Evolutionary conservation across 352 stramenopile genomes (phyloP).

Genomic region (Phytophthora cryptogea): DNA sequence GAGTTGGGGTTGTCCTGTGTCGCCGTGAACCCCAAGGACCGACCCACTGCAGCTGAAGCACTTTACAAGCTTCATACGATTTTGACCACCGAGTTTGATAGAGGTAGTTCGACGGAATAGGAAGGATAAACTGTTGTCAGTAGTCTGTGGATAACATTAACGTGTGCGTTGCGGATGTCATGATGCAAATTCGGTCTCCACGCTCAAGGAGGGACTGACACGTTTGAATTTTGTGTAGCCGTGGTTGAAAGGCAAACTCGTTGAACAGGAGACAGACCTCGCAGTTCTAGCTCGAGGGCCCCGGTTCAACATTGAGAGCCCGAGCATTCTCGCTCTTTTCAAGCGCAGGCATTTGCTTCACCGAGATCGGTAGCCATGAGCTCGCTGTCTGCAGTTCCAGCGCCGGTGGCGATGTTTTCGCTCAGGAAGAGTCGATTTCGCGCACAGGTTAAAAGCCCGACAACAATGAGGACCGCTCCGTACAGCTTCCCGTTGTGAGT

Average conservation of each 20-base stretch:
- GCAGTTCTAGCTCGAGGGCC: no score
- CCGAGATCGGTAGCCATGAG: conserved; percentile 14
- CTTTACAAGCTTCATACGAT: conserved; percentile 43
- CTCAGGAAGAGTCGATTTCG: conserved; percentile 9
- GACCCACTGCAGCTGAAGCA: conserved; percentile 37
- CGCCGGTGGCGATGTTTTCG: neutral
- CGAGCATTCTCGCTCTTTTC: conserved; percentile 22
- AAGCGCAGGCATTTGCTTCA: conserved; percentile 21
- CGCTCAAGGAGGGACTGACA: neutral
- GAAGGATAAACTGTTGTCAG: conserved; percentile 1
- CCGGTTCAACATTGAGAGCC: neutral
- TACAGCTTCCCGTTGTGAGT: conserved; percentile 20
- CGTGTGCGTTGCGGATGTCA: neutral
- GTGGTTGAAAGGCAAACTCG: neutral
- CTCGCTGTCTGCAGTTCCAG: neutral
- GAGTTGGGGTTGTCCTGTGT: conserved; percentile 36
- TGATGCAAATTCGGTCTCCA: neutral
- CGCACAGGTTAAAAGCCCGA: conserved; percentile 14
- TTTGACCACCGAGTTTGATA: conserved; percentile 30
- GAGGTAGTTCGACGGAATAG: conserved; percentile 12
- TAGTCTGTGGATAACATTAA: conserved; percentile 19
- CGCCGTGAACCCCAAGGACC: conserved; percentile 32
- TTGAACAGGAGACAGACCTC: neutral
- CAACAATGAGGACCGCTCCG: conserved; percentile 14
- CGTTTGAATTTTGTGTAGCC: neutral